A percentile compares a stretch with the other conserved stretches of the same genome.
These are phyloP conservation scores for Tuber melanosporum DNA, from an alignment of 495 filamentous ascomycete species.

Conservation along the genomic window DNA sequence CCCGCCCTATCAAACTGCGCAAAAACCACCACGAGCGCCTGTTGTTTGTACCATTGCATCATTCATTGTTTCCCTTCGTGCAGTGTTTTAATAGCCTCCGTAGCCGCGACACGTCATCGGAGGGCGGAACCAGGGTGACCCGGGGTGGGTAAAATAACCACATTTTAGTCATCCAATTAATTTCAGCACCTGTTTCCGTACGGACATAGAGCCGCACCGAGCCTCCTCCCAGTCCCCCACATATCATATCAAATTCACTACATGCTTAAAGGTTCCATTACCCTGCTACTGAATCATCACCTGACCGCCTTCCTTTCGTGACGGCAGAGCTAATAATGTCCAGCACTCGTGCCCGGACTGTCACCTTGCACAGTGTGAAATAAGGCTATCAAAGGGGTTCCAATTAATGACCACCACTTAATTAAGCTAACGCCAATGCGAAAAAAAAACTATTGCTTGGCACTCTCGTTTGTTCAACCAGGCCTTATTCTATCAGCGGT, in stretches of 20 bases:
- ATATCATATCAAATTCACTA: not conserved
- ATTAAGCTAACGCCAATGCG: not conserved
- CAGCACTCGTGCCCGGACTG: not conserved
- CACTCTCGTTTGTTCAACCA: conserved; percentile 40
- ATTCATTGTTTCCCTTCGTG: not conserved
- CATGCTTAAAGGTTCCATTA: not conserved
- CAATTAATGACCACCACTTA: not conserved
- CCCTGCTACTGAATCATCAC: not conserved
- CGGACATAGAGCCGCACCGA: not conserved
- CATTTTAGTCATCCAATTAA: not conserved
- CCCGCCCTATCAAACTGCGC: not conserved
- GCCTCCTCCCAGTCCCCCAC: not conserved
- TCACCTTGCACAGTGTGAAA: not conserved
- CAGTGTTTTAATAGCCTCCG: not conserved
- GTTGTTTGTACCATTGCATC: not conserved
- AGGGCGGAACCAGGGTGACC: not conserved
- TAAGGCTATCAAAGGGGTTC: not conserved
- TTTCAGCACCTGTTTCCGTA: not conserved
- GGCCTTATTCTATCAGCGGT: conserved; percentile 45
- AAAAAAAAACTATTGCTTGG: not conserved
- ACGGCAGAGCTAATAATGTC: not conserved
- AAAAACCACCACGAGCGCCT: not conserved
- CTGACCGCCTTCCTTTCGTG: not conserved
- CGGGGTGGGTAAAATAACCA: not conserved
- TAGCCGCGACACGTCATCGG: not conserved